phyloP scores from a whole-genome alignment of 108 stramenopile species.

The Nitzschia inconspicua region DNA sequence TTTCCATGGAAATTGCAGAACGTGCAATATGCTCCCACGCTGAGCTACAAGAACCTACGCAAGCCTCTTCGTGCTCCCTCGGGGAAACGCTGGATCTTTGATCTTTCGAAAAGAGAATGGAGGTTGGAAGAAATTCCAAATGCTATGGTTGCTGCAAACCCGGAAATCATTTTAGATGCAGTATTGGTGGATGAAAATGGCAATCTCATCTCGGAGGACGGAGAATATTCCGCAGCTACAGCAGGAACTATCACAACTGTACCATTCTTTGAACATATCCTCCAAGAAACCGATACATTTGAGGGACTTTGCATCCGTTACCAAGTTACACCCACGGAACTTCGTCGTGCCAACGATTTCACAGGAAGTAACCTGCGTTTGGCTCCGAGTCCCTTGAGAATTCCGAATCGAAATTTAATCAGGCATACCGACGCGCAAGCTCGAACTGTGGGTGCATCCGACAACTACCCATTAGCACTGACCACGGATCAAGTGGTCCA shows the following conservation, averaged over 20 bases:
- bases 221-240: too few species aligned
- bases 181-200: neutral
- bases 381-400: conserved; percentile 47
- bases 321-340: conserved; percentile 46
- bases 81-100: conserved; percentile 43
- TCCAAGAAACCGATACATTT: conserved; percentile 53
- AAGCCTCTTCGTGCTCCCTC: conserved; percentile 50
- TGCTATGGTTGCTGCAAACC: neutral
- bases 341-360: conserved; percentile 60
- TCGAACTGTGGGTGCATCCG: neutral
- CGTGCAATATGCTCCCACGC: conserved; percentile 24
- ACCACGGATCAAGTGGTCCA: conserved; percentile 1
- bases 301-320: conserved; percentile 60
- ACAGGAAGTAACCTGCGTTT: conserved; percentile 47
- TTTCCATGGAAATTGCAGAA: conserved; percentile 58
- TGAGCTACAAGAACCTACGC: conserved; percentile 29
- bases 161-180: too few species aligned
- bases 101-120: conserved; percentile 45
- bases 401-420: conserved; percentile 32
- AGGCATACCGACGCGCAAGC: neutral
- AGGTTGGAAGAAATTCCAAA: conserved; percentile 6
- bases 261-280: conserved; percentile 27
- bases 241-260: too few species aligned
- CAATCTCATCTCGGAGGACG: neutral
- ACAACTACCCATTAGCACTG: too few species aligned